Percentiles rank a stretch among this genome's conserved stretches.
phyloP scores from a whole-genome alignment of 2,329 filamentous ascomycete genomes.

The Ilyonectria robusta region DNA sequence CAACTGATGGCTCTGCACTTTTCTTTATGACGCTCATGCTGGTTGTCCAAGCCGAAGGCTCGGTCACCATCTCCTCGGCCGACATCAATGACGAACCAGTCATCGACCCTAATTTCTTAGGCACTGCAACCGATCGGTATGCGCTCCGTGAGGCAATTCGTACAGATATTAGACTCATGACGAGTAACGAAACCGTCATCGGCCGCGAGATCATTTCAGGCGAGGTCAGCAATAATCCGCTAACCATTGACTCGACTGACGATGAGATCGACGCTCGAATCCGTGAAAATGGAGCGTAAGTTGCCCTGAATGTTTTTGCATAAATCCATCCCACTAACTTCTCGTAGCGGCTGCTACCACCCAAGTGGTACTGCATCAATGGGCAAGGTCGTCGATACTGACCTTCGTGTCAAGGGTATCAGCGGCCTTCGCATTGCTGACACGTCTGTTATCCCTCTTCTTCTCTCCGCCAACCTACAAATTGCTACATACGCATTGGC shows the following conservation, averaged over 20 bases:
- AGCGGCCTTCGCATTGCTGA: slow-evolving; percentile 56
- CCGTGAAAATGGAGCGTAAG: slow-evolving; percentile 19
- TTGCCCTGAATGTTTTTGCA: not conserved
- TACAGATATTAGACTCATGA: slow-evolving; percentile 41
- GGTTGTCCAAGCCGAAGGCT: slow-evolving; percentile 48
- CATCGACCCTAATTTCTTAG: slow-evolving; percentile 51
- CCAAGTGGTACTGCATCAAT: slow-evolving; percentile 50
- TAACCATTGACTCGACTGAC: slow-evolving; percentile 43
- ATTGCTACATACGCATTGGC: slow-evolving; percentile 16
- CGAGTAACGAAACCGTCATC: slow-evolving; percentile 32
- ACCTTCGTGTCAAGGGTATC: slow-evolving; percentile 56
- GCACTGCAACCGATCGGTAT: slow-evolving; percentile 50
- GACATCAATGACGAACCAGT: slow-evolving; percentile 37
- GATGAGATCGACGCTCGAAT: slow-evolving; percentile 49
- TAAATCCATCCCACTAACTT: not conserved
- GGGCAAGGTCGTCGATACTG: slow-evolving; percentile 61
- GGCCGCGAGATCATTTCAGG: slow-evolving; percentile 44
- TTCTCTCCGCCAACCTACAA: slow-evolving; percentile 10
- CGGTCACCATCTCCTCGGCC: slow-evolving; percentile 41
- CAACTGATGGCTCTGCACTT: slow-evolving; percentile 41
- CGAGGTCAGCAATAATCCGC: slow-evolving; percentile 34
- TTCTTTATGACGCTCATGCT: slow-evolving; percentile 41
- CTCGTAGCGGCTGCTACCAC: slow-evolving; percentile 45
- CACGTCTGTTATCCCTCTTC: slow-evolving; percentile 35
- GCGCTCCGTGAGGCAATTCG: slow-evolving; percentile 47